phyloP scores from a whole-genome alignment of 2,329 filamentous ascomycete species.

The Colletotrichum incanum region DNA sequence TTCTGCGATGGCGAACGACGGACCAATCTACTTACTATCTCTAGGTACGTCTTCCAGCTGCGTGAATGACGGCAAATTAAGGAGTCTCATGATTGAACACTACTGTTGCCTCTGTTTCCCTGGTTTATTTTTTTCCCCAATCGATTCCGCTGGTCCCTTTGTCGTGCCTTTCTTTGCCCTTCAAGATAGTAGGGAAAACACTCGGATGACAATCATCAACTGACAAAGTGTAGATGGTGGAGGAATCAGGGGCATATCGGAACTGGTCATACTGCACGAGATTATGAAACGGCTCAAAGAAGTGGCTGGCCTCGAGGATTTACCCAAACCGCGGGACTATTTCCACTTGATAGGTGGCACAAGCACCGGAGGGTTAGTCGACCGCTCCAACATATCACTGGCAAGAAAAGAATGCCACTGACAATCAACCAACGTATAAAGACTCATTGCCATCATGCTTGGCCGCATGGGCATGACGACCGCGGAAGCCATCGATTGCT shows the following conservation, averaged over 20 bases:
- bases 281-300: constrained; percentile 46
- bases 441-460: constrained; percentile 64
- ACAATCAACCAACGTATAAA: constrained; percentile 42
- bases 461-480: constrained; percentile 62
- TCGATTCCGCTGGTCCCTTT: too few relatives aligned
- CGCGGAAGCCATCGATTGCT: constrained; percentile 58
- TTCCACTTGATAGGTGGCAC: constrained; percentile 52
- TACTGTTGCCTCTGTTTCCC: not conserved
- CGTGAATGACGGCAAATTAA: not conserved
- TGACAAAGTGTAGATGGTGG: constrained; percentile 11
- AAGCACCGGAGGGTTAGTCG: constrained; percentile 49
- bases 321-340: constrained; percentile 47
- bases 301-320: constrained; percentile 35
- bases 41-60: constrained; percentile 24
- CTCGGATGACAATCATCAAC: too few relatives aligned
- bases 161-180: too few relatives aligned
- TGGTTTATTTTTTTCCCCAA: not conserved
- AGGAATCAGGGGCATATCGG: constrained; percentile 45
- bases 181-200: not conserved
- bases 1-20: constrained; percentile 8
- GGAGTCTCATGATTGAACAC: too few relatives aligned
- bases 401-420: not conserved
- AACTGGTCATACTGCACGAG: constrained; percentile 47
- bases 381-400: constrained; percentile 7
- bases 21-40: constrained; percentile 37